phyloP scores from a whole-genome alignment of 768 basidiomycete species.

The Xerocomellus chrysenteron region DNA sequence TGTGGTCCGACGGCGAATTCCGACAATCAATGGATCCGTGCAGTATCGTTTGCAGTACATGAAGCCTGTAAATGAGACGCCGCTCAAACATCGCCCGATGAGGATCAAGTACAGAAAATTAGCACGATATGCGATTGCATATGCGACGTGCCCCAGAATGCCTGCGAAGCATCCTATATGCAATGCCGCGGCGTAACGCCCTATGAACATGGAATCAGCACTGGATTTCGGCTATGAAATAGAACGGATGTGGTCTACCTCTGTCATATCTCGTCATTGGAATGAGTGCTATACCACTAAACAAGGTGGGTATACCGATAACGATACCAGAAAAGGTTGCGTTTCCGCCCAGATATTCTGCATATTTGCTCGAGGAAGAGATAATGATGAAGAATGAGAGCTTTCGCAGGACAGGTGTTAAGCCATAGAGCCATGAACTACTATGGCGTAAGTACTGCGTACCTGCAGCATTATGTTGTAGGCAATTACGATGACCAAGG shows the following conservation, averaged over 20 bases:
- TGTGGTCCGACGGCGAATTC: constrained; percentile 59
- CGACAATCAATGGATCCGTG: constrained; percentile 64
- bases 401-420: constrained; percentile 31
- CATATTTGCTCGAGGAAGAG: constrained; percentile 63
- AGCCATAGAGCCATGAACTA: not conserved
- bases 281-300: constrained; percentile 57
- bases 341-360: constrained; percentile 60
- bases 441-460: not conserved
- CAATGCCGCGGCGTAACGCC: constrained; percentile 53
- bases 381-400: constrained; percentile 69
- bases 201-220: constrained; percentile 32
- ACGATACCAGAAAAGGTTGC: constrained; percentile 68
- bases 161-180: constrained; percentile 52
- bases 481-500: constrained; percentile 44
- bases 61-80: constrained; percentile 59
- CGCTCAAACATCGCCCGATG: constrained; percentile 64
- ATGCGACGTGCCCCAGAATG: constrained; percentile 57
- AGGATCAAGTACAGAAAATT: constrained; percentile 68
- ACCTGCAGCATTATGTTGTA: constrained; percentile 50
- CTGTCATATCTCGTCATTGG: constrained; percentile 55
- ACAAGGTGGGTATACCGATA: constrained; percentile 64
- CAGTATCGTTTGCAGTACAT: constrained; percentile 73
- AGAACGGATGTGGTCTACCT: constrained; percentile 38
- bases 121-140: constrained; percentile 58
- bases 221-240: not conserved